A percentile compares a stretch with the other conserved stretches of the same genome.
These are phyloP conservation scores for Quercus dentata DNA, from an alignment of 306 rosid species.

Conservation along the genomic window DNA sequence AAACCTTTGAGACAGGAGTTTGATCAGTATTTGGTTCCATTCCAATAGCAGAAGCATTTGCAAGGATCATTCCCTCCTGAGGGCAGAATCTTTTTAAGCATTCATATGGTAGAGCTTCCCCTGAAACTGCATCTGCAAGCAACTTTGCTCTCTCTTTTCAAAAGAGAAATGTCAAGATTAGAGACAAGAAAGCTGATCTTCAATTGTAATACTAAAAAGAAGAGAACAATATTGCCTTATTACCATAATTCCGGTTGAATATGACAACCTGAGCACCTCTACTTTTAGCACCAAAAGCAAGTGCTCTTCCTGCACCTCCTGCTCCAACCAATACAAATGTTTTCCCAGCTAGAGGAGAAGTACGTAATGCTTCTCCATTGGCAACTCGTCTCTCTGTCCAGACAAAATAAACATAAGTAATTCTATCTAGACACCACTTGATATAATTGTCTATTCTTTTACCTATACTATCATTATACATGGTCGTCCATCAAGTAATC, in stretches of 20 bases:
- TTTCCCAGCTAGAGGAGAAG: constrained; percentile 33
- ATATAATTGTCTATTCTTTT: not conserved
- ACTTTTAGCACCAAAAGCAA: constrained; percentile 45
- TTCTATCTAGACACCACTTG: not conserved
- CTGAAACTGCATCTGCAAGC: constrained; percentile 39
- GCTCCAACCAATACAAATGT: constrained; percentile 48
- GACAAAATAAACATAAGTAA: not conserved
- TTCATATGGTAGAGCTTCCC: constrained; percentile 32
- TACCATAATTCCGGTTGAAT: constrained; percentile 30
- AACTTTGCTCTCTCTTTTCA: constrained; percentile 39
- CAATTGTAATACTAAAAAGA: not conserved
- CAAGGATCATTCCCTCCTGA: not conserved
- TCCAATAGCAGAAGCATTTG: no score
- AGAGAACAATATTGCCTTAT: not conserved
- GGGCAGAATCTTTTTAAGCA: constrained; percentile 31
- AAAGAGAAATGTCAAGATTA: constrained; percentile 22
- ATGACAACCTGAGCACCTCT: constrained; percentile 47
- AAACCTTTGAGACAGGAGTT: no score
- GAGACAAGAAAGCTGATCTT: not conserved
- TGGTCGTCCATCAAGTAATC: not conserved
- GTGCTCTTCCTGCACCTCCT: constrained; percentile 56
- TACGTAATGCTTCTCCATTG: constrained; percentile 22
- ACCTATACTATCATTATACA: not conserved
- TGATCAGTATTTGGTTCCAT: no score
- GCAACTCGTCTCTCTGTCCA: constrained; percentile 2